Conservation (phyloP, 2,329 filamentous ascomycete species). For the Trichoderma oligosporum region DNA sequence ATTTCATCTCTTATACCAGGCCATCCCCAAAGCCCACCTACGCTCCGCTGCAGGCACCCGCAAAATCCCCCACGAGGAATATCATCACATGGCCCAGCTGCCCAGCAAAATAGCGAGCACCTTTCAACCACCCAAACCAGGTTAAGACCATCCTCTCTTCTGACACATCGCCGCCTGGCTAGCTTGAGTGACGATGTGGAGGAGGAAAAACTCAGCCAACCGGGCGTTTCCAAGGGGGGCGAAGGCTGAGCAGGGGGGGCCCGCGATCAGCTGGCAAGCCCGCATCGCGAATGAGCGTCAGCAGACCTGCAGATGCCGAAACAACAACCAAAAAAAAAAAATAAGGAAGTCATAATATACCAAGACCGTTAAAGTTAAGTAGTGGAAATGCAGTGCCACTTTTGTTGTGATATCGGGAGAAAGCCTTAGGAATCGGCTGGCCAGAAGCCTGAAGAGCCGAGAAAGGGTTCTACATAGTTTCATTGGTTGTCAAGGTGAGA, state of each 20-base stretch:
- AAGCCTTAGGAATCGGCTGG: too few species aligned
- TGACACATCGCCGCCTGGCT: conserved; percentile 6
- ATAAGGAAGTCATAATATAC: background rate
- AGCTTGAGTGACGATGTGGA: background rate
- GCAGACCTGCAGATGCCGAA: conserved; percentile 18
- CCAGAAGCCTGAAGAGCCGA: too few species aligned
- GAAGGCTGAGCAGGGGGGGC: conserved; percentile 16
- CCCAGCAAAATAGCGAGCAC: background rate
- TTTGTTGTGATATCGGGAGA: too few species aligned
- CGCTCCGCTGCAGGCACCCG: background rate
- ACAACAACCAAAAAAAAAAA: too few species aligned
- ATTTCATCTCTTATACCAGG: conserved; percentile 3
- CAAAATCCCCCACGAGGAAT: background rate
- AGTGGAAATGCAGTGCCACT: too few species aligned
- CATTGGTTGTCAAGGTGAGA: too few species aligned
- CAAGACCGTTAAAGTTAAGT: too few species aligned
- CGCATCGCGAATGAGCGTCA: conserved; percentile 15
- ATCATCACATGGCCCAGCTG: conserved; percentile 12
- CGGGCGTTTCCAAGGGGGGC: background rate
- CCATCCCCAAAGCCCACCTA: background rate
- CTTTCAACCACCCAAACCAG: too few species aligned
- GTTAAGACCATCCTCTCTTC: too few species aligned
- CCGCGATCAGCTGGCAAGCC: conserved; percentile 12
- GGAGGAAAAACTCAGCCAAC: conserved; percentile 4
- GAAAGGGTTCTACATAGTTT: too few species aligned